These are phyloP conservation scores for Nicotiana paniculata DNA, from an alignment of 257 asterid genomes.

Conservation along the genomic window DNA sequence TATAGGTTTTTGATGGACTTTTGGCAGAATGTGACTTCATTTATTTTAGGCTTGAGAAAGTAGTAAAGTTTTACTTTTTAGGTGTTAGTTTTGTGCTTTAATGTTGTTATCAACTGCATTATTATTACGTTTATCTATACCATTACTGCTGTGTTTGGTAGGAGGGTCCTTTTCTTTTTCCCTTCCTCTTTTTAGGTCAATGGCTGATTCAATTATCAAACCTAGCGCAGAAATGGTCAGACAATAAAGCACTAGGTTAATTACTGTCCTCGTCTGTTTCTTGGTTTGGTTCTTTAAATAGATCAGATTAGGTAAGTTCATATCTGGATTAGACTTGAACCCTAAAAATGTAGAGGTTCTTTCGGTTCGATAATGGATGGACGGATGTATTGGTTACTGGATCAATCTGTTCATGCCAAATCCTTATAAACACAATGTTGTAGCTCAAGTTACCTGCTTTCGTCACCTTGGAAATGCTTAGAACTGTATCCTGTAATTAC, in stretches of 20 bases:
- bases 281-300: background rate
- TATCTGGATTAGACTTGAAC: background rate
- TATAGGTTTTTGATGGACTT: background rate
- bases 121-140: background rate
- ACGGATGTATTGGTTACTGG: background rate
- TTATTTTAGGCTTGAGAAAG: background rate
- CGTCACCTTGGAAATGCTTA: background rate
- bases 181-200: background rate
- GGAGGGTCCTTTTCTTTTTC: background rate
- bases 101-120: background rate
- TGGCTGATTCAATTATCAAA: background rate
- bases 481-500: background rate
- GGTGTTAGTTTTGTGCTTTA: background rate
- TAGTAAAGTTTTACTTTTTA: background rate
- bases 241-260: background rate
- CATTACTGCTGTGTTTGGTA: background rate
- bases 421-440: background rate
- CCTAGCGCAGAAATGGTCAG: background rate
- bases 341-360: background rate
- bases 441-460: background rate
- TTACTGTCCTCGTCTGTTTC: background rate
- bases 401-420: background rate
- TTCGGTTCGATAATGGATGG: background rate
- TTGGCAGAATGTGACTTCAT: conserved; percentile 7
- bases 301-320: background rate